These are phyloP conservation scores for Mycena alexandri DNA, from an alignment of 768 basidiomycete species.

Conservation along the genomic window DNA sequence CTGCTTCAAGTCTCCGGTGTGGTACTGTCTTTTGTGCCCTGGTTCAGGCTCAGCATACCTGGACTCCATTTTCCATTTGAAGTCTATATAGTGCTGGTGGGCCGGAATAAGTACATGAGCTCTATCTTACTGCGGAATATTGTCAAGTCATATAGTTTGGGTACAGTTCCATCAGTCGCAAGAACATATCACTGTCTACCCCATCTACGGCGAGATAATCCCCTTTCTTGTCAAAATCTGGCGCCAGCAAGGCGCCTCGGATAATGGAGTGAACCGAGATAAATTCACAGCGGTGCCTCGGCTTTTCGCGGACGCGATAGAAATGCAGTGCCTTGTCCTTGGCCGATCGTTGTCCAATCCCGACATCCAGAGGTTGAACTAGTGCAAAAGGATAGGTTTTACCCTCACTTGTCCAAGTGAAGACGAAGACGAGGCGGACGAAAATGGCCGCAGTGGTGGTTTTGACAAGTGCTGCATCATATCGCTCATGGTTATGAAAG, in stretches of 20 bases:
- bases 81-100: no score
- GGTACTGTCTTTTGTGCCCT: no score
- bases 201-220: neutral
- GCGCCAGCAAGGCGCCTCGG: constrained; percentile 2
- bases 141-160: no score
- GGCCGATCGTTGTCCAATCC: constrained; percentile 2
- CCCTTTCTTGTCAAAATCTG: neutral
- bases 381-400: constrained; percentile 34
- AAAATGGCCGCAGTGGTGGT: constrained; percentile 32
- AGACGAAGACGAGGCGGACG: constrained; percentile 37
- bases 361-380: constrained; percentile 37
- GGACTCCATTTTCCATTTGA: no score
- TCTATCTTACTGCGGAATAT: no score
- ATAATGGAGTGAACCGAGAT: constrained; percentile 8
- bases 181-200: neutral
- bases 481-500: constrained; percentile 25
- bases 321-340: neutral
- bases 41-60: no score
- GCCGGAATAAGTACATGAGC: no score
- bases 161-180: constrained; percentile 1
- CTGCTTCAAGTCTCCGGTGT: no score
- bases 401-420: constrained; percentile 28
- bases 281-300: constrained; percentile 24
- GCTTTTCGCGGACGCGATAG: constrained; percentile 13
- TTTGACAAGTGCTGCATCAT: constrained; percentile 41